Conservation (phyloP, 116 monocot genomes). For the Phalaenopsis hybrid region DNA sequence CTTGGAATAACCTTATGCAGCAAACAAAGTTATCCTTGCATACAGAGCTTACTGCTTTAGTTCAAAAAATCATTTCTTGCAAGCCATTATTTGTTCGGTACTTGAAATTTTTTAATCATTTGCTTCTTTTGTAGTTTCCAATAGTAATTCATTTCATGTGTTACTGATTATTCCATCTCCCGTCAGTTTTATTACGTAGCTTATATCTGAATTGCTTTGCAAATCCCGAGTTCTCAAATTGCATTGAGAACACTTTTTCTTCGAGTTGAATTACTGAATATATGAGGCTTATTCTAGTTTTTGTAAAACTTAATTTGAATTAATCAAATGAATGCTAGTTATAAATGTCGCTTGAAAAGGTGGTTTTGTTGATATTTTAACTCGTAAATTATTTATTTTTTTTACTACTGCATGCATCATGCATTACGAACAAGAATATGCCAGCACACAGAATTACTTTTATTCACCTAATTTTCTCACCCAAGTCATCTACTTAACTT, state of each 20-base stretch:
- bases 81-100: not conserved
- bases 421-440: too few relatives aligned
- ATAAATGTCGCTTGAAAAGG: too few relatives aligned
- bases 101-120: not conserved
- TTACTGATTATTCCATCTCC: not conserved
- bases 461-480: too few relatives aligned
- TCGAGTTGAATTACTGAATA: not conserved
- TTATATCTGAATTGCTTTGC: not conserved
- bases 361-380: too few relatives aligned
- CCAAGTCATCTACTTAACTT: too few relatives aligned
- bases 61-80: too few relatives aligned
- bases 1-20: too few relatives aligned
- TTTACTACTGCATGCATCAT: too few relatives aligned
- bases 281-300: not conserved
- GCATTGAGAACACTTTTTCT: not conserved
- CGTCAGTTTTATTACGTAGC: not conserved
- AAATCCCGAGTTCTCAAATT: not conserved
- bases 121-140: not conserved
- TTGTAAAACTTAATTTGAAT: not conserved
- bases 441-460: too few relatives aligned
- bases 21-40: too few relatives aligned
- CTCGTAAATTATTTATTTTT: too few relatives aligned
- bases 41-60: too few relatives aligned
- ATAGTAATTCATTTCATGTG: not conserved
- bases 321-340: not conserved